Evolutionary conservation across 73 alveolate species (phyloP), one percentile per base, ranked within the genome.

Genomic region (Durusdinium trenchii): DNA sequence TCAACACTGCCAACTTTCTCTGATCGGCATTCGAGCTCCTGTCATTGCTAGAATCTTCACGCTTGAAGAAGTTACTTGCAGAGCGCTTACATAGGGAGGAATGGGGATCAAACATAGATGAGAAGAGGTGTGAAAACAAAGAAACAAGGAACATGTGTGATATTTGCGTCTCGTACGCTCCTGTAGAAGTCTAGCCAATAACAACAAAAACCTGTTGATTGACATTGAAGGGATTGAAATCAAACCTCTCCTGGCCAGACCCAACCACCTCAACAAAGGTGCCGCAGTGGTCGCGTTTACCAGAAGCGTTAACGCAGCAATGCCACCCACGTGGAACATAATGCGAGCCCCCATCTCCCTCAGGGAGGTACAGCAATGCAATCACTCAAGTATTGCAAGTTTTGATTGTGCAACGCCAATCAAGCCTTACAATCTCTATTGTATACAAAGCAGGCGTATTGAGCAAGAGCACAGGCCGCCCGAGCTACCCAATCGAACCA

Each of bases 241-340:
- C n/a, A 16, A 20, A 2, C 20, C 61, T 1, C 47, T 61, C 96
- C 96, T 89, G 50, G 96, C 96, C 48, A 89, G 52, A n/a, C 96
- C 96, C 52, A 89, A 32, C 28, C 52, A 69, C 30, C 96, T 64
- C 50, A 89, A 69, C 86, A 89, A 28, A 2, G 96, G 86, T 1
- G 96, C 96, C 42, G 96, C 96, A 7, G 96, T 89, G 86, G 96
- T 89, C 42, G 96, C 96, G 26, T 89, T 89, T 50, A 89, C 85
- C 96, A 89, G 86, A 62, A 89, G 38, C 81, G 90, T 92, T 47
- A 92, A 42, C 45, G 98, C 98, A 32, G 98, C 98, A 36, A 73
- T 71, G 43, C 98, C 98, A 5, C 98, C 98, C 71, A 69, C 89
- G 46, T 92, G 98, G 91, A 92, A 92, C 98, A 92, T 92, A 79